Evolutionary conservation across 2,329 filamentous ascomycete species (phyloP), one percentile per base, ranked within the genome.

Genomic region (Aspergillus hiratsukae): DNA sequence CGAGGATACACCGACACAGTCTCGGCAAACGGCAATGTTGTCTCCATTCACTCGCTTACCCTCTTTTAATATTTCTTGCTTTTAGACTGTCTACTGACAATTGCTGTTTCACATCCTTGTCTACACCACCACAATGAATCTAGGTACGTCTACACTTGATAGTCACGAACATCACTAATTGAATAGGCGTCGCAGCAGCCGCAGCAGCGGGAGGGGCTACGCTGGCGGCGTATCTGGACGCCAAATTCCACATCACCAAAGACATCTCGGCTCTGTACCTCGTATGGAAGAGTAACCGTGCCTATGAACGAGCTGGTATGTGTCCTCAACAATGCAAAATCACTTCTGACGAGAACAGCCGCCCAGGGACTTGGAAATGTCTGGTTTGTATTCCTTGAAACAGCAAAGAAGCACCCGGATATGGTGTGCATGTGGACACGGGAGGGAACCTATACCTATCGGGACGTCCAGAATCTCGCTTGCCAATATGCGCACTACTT

Each of bases 341-440:
- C 40, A 31, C 7, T 19, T 6, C 57, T 58, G 5, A 58, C 28
- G 2, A 43, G 19, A 51, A 57, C 59, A 81, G 82, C 76, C 23
- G 74, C 78, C 53, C 75, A 80, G 46, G 81, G 83, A 11, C 78
- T 81, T 23, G 64, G 79, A 7, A 88, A 83, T 23, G 75, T 84
- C 1, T 91, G 87, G 80, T 88, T 89, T 70, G 73, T 82, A 54
- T 85, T 91, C 66, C 83, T 86, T 66, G 75, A 80, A 11, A 73
- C 81, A 7, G 85, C 80, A 14, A 75, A 78, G 46, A 72, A 75
- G 21, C 77, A 81, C 29, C 81, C 80, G 0, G 74, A 82, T 54
- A 78, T 80, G 48, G 78, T 82, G 56, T 84, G 83, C 61, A 80
- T 91, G 63, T 91, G 88, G 88, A 87, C 85, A 41, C 82, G 85